A percentile compares a stretch with the other conserved stretches of the same genome.
These are phyloP conservation scores for Dendrostoma leiphaemia DNA, from an alignment of 2,329 filamentous ascomycete species.

Conservation along the genomic window DNA sequence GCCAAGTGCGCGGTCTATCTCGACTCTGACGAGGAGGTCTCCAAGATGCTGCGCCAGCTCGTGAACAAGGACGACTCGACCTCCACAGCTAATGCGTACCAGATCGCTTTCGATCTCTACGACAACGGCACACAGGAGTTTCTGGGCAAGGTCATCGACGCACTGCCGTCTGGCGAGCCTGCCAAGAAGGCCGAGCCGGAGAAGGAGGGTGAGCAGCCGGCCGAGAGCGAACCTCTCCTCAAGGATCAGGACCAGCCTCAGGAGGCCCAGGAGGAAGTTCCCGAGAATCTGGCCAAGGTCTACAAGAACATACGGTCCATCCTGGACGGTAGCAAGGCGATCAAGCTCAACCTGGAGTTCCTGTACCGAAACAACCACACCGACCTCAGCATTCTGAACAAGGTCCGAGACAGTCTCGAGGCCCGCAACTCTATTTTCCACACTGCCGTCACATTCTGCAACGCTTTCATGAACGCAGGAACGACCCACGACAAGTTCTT, in stretches of 20 bases:
- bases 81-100: slow-evolving; percentile 85
- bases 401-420: slow-evolving; percentile 92
- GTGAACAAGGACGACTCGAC: slow-evolving; percentile 75
- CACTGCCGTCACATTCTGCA: slow-evolving; percentile 93
- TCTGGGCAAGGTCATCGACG: slow-evolving; percentile 80
- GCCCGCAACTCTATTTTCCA: slow-evolving; percentile 97
- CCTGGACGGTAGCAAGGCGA: slow-evolving; percentile 87
- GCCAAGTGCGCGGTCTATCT: slow-evolving; percentile 97
- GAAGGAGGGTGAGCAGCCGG: slow-evolving; percentile 41
- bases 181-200: slow-evolving; percentile 40
- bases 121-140: slow-evolving; percentile 99
- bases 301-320: slow-evolving; percentile 65
- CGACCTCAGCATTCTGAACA: slow-evolving; percentile 89
- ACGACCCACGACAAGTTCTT: slow-evolving; percentile 99
- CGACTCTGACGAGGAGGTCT: slow-evolving; percentile 87
- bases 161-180: slow-evolving; percentile 61
- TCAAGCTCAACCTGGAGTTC: slow-evolving; percentile 94
- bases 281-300: slow-evolving; percentile 53
- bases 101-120: slow-evolving; percentile 96
- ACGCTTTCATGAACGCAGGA: slow-evolving; percentile 98
- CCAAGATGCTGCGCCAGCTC: slow-evolving; percentile 77
- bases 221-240: slow-evolving; percentile 49
- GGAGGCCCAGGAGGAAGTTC: slow-evolving; percentile 48
- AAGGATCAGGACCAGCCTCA: slow-evolving; percentile 48
- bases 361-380: slow-evolving; percentile 93